Evolutionary conservation across 371 early-diverging fungal species (phyloP).

Genomic region (Rhizopus delemar): DNA sequence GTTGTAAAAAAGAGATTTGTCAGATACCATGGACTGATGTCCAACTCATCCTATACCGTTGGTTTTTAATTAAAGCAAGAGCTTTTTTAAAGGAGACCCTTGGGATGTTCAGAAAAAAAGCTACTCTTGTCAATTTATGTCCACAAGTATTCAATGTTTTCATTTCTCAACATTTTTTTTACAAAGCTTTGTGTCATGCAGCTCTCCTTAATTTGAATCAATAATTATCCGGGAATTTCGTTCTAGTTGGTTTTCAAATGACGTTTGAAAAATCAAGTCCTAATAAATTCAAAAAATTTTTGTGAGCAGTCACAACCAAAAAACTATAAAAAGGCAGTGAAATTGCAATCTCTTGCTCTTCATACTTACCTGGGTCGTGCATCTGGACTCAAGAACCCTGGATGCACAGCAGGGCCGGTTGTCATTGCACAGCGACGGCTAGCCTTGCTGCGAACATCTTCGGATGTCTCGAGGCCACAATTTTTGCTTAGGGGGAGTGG

Average conservation of each 20-base stretch:
- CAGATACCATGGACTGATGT: too few species aligned
- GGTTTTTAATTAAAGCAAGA: too few species aligned
- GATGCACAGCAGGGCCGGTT: conserved; percentile 36
- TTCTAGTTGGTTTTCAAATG: neutral
- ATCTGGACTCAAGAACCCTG: conserved; percentile 45
- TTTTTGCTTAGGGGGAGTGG: conserved; percentile 50
- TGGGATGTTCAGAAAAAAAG: too few species aligned
- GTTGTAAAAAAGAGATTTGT: too few species aligned
- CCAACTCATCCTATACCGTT: too few species aligned
- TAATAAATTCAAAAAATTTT: too few species aligned
- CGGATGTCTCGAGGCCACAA: conserved; percentile 55
- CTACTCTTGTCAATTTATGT: too few species aligned
- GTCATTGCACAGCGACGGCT: conserved; percentile 50
- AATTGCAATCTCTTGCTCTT: conserved; percentile 19
- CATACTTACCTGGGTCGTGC: conserved; percentile 59
- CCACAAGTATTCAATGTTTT: too few species aligned
- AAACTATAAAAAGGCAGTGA: conserved; percentile 33
- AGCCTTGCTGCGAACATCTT: conserved; percentile 46
- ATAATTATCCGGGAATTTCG: neutral
- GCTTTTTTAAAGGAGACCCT: too few species aligned
- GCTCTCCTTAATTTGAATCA: too few species aligned
- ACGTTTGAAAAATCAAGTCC: neutral
- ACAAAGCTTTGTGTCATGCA: too few species aligned
- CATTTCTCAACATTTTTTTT: too few species aligned
- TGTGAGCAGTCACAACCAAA: neutral